Conservation (phyloP, 2,329 filamentous ascomycete genomes). For the Colletotrichum kahawae region DNA sequence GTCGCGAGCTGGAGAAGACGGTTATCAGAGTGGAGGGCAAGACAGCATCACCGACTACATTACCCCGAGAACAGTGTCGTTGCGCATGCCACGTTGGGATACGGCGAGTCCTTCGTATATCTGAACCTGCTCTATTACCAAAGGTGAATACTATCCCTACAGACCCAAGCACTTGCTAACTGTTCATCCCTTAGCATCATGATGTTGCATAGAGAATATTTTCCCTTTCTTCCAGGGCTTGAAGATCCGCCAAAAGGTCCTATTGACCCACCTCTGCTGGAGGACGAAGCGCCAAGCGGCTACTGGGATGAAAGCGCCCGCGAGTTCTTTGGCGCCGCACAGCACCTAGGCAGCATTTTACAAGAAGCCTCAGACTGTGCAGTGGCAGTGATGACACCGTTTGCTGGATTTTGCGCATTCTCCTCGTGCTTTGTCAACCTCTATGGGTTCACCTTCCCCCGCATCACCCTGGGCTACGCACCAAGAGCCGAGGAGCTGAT, state of each 20-base stretch:
- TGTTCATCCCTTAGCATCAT: slow-evolving; percentile 32
- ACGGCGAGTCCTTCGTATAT: slow-evolving; percentile 46
- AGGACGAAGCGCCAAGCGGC: slow-evolving; percentile 38
- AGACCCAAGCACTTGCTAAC: background rate
- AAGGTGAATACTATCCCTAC: slow-evolving; percentile 32
- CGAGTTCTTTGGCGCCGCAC: slow-evolving; percentile 40
- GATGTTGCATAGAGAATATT: slow-evolving; percentile 48
- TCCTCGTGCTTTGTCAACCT: slow-evolving; percentile 47
- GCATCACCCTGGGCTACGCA: slow-evolving; percentile 43
- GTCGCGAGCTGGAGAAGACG: slow-evolving; percentile 36
- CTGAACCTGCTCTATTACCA: slow-evolving; percentile 49
- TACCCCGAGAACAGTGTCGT: slow-evolving; percentile 42
- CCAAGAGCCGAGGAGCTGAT: slow-evolving; percentile 24
- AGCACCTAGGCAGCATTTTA: slow-evolving; percentile 38
- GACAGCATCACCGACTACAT: slow-evolving; percentile 38
- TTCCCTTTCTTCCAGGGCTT: slow-evolving; percentile 45
- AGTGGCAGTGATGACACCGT: slow-evolving; percentile 42
- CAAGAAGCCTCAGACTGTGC: slow-evolving; percentile 42
- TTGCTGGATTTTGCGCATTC: slow-evolving; percentile 50
- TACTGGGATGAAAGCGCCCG: slow-evolving; percentile 45
- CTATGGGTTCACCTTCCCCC: slow-evolving; percentile 43
- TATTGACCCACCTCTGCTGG: slow-evolving; percentile 42
- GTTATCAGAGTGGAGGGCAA: slow-evolving; percentile 38
- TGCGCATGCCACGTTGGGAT: slow-evolving; percentile 42
- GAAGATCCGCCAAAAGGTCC: slow-evolving; percentile 40